Conservation (phyloP, 257 asterid genomes). For the Solanum rostratum region DNA sequence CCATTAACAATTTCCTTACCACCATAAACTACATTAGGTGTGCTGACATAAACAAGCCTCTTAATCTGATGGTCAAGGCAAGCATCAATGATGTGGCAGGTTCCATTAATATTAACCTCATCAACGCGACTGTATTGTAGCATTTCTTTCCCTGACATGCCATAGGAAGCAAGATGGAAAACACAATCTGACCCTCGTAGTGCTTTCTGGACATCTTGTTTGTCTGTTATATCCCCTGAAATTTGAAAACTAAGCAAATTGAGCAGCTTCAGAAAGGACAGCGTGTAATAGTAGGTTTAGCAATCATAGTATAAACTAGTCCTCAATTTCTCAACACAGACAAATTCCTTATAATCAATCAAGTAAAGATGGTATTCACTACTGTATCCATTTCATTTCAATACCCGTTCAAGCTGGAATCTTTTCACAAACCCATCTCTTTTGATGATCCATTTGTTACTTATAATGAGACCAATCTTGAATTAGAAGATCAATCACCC, state of each 20-base stretch:
- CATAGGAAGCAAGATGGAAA: slow-evolving; percentile 94
- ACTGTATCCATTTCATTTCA: neutral
- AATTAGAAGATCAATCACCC: neutral
- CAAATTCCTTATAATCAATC: neutral
- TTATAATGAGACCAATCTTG: neutral
- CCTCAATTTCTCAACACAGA: neutral
- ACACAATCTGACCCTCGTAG: slow-evolving; percentile 69
- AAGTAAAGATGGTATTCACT: neutral
- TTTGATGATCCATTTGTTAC: too few relatives aligned
- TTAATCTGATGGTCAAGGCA: slow-evolving; percentile 58
- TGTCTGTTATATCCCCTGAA: slow-evolving; percentile 61
- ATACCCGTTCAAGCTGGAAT: neutral
- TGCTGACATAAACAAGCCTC: slow-evolving; percentile 86
- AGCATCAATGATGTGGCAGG: slow-evolving; percentile 73
- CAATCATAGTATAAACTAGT: neutral
- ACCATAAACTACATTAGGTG: slow-evolving; percentile 77
- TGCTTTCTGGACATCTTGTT: slow-evolving; percentile 60
- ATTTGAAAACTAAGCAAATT: neutral
- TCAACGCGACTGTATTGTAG: slow-evolving; percentile 78
- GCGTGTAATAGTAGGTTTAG: neutral
- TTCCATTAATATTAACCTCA: slow-evolving; percentile 71
- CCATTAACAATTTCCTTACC: slow-evolving; percentile 83
- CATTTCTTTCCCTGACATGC: slow-evolving; percentile 98
- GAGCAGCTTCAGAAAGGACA: neutral
- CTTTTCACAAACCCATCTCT: too few relatives aligned